phyloP scores from a whole-genome alignment of 371 early-diverging fungal genomes.

The Syncephalastrum sp. region DNA sequence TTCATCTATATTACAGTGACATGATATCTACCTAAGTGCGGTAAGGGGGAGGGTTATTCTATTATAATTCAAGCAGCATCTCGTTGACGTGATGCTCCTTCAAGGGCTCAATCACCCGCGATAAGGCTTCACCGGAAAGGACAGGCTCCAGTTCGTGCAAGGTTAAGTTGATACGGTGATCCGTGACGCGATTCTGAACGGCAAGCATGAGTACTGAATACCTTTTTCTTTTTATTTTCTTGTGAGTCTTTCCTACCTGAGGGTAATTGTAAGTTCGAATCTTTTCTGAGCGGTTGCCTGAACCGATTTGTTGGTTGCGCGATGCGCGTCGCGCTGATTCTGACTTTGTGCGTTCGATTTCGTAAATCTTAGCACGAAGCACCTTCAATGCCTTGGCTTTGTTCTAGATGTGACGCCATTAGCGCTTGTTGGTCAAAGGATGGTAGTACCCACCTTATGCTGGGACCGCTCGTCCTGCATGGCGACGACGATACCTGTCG shows the following conservation, averaged over 20 bases:
- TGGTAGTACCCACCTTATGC: constrained; percentile 48
- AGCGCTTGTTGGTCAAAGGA: background rate
- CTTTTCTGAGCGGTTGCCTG: constrained; percentile 82
- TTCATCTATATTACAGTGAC: background rate
- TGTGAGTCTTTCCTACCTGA: constrained; percentile 38
- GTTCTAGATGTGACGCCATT: constrained; percentile 51
- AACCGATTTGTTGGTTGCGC: constrained; percentile 64
- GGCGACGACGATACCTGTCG: constrained; percentile 85
- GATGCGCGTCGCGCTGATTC: constrained; percentile 59
- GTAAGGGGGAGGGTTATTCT: background rate
- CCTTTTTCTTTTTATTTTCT: background rate
- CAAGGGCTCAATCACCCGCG: constrained; percentile 53
- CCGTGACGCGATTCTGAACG: constrained; percentile 75
- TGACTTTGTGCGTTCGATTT: constrained; percentile 63
- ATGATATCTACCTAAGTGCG: background rate
- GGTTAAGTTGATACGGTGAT: constrained; percentile 80
- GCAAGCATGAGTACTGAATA: background rate
- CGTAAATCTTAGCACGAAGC: constrained; percentile 77
- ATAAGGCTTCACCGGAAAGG: constrained; percentile 56
- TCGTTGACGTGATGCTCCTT: constrained; percentile 43
- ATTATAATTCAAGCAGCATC: constrained; percentile 19
- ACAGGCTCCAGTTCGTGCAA: constrained; percentile 70
- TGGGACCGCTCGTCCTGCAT: constrained; percentile 93
- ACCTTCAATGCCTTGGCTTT: constrained; percentile 85
- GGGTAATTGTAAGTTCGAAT: constrained; percentile 86